A percentile compares a stretch with the other conserved stretches of the same genome.
Conservation (phyloP, 495 filamentous ascomycete genomes). For the Cudoniella acicularis region DNA sequence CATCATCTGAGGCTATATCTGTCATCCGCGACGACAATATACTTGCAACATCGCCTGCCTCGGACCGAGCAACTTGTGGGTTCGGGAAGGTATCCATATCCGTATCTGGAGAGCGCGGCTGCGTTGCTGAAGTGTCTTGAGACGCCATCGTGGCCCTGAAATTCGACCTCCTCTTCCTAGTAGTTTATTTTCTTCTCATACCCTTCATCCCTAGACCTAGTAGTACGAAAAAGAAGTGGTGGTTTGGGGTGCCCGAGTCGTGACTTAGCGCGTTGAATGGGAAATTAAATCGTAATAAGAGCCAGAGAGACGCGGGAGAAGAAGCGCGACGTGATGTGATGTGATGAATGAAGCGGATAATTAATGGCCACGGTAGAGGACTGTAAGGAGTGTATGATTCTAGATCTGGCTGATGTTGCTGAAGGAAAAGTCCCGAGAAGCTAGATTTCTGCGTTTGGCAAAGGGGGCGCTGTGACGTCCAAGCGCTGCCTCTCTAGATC, state of each 20-base stretch:
- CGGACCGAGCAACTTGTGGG: conserved; percentile 29
- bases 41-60: conserved; percentile 45
- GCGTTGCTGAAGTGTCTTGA: conserved; percentile 22
- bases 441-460: background rate
- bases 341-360: conserved; percentile 13
- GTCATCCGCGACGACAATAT: conserved; percentile 85
- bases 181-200: conserved; percentile 3
- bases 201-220: conserved; percentile 3
- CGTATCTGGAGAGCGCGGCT: conserved; percentile 33
- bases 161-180: conserved; percentile 27
- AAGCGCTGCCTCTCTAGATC: background rate
- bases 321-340: background rate
- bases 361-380: conserved; percentile 24
- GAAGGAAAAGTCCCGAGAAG: background rate
- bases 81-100: conserved; percentile 40
- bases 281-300: background rate
- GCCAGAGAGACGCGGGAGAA: background rate
- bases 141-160: conserved; percentile 23
- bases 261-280: conserved; percentile 25
- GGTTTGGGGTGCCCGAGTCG: conserved; percentile 29
- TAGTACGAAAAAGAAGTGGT: conserved; percentile 21
- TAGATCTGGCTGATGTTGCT: conserved; percentile 27
- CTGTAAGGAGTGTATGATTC: conserved; percentile 36
- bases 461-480: background rate
- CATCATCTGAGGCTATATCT: conserved; percentile 58